Conservation (phyloP, 495 filamentous ascomycete genomes). For the Penicillium malachiteum region DNA sequence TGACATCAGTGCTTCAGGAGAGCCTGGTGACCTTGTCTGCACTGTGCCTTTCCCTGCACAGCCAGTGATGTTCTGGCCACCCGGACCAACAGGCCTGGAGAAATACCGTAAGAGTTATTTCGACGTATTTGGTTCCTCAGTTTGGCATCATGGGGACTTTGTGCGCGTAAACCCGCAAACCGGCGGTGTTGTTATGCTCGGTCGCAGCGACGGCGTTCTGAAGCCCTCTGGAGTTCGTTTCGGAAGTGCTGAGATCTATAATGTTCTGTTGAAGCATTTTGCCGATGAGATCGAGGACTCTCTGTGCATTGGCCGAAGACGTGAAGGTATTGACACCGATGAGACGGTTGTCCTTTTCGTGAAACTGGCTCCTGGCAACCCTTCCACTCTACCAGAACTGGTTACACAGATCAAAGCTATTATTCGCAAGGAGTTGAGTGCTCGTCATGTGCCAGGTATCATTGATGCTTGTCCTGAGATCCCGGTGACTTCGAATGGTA, state of each 20-base stretch:
- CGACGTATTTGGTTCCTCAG: conserved; percentile 63
- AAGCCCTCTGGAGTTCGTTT: conserved; percentile 88
- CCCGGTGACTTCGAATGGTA: conserved; percentile 86
- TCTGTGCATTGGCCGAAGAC: conserved; percentile 75
- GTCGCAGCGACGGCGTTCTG: conserved; percentile 84
- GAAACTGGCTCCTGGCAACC: conserved; percentile 54
- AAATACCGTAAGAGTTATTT: conserved; percentile 87
- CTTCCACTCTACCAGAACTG: conserved; percentile 41
- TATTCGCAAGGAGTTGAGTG: conserved; percentile 73
- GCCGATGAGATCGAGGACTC: conserved; percentile 75
- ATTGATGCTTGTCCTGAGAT: conserved; percentile 78
- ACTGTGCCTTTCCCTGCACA: conserved; percentile 84
- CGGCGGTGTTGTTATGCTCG: conserved; percentile 80
- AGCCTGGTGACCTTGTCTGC: conserved; percentile 91
- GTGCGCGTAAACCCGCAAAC: conserved; percentile 71
- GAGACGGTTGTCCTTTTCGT: conserved; percentile 86
- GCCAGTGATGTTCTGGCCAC: conserved; percentile 79
- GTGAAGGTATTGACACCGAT: conserved; percentile 67
- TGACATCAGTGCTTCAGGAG: conserved; percentile 52
- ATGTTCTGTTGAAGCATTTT: conserved; percentile 80
- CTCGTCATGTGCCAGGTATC: conserved; percentile 81
- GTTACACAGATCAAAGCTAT: conserved; percentile 57
- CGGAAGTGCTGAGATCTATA: conserved; percentile 89
- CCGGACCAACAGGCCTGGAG: conserved; percentile 61
- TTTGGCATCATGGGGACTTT: conserved; percentile 98